Percentiles rank a stretch among this genome's conserved stretches.
Evolutionary conservation across 148 eudicot species (phyloP).

Genomic region (Polygonum maritimum): DNA sequence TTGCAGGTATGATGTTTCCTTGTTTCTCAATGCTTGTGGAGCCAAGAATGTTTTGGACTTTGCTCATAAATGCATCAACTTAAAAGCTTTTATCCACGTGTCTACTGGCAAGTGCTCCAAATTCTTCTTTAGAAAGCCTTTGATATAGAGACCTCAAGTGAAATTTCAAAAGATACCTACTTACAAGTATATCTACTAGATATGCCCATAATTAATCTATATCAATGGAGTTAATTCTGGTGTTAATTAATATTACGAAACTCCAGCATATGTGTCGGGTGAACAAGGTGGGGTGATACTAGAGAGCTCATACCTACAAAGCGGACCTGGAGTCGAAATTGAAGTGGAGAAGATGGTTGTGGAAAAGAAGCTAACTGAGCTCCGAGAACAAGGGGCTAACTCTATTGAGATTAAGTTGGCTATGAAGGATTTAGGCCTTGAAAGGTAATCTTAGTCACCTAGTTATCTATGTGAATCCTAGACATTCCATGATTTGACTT

Average conservation of each 20-base stretch:
- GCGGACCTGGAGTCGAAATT: conserved; percentile 30
- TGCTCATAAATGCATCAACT: conserved; percentile 30
- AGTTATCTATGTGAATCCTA: background rate
- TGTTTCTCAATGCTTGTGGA: conserved; percentile 40
- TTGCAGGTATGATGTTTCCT: conserved; percentile 35
- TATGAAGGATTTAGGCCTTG: conserved; percentile 50
- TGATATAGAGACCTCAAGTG: background rate
- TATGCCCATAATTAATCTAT: too few species aligned
- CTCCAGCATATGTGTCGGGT: background rate
- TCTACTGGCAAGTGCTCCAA: conserved; percentile 34
- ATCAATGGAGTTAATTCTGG: too few species aligned
- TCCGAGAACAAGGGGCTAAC: conserved; percentile 18
- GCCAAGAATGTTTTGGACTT: conserved; percentile 35
- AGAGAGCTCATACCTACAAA: conserved; percentile 24
- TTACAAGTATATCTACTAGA: too few species aligned
- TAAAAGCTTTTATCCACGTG: conserved; percentile 40
- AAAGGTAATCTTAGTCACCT: conserved; percentile 30
- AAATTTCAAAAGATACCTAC: too few species aligned
- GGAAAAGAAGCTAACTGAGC: conserved; percentile 30
- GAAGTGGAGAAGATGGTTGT: conserved; percentile 30
- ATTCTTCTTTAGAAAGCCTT: too few species aligned
- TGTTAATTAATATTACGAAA: too few species aligned
- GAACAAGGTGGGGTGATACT: conserved; percentile 9
- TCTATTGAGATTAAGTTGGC: conserved; percentile 21
- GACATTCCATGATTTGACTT: too few species aligned